Conservation (phyloP, 75 land plant species). For the Picea glauca region DNA sequence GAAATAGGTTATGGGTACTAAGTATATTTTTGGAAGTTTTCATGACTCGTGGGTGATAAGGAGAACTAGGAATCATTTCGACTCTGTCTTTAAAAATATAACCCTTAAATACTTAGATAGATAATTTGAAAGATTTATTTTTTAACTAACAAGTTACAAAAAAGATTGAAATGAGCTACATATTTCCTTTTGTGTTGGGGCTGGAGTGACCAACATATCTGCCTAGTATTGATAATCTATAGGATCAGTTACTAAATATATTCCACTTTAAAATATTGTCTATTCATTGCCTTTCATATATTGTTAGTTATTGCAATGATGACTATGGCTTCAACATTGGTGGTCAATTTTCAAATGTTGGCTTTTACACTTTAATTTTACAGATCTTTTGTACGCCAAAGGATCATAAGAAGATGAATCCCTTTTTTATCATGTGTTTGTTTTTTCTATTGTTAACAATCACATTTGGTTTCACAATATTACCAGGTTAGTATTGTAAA, state of each 20-base stretch:
- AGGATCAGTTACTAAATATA: background rate
- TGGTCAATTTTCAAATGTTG: background rate
- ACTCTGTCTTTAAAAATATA: background rate
- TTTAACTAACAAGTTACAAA: background rate
- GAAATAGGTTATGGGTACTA: background rate
- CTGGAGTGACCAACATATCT: background rate
- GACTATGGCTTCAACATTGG: background rate
- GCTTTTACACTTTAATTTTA: background rate
- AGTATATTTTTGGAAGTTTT: background rate
- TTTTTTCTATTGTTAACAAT: no score
- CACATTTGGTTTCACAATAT: conserved; percentile 97
- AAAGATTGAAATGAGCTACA: background rate
- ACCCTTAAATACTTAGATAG: background rate
- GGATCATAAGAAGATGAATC: no score
- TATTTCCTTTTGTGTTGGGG: background rate
- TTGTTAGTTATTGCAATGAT: background rate
- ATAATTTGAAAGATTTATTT: background rate
- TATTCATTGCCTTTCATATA: background rate
- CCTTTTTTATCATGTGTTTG: no score
- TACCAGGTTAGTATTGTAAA: conserved; percentile 56
- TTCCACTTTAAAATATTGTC: background rate
- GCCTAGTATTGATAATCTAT: no score
- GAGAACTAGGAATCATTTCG: background rate
- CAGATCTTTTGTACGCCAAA: conserved; percentile 91
- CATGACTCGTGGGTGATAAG: background rate